Evolutionary conservation across 1,139 yeast species (phyloP), one percentile per base, ranked within the genome.

Genomic region (Saccharomycopsis hybrid): DNA sequence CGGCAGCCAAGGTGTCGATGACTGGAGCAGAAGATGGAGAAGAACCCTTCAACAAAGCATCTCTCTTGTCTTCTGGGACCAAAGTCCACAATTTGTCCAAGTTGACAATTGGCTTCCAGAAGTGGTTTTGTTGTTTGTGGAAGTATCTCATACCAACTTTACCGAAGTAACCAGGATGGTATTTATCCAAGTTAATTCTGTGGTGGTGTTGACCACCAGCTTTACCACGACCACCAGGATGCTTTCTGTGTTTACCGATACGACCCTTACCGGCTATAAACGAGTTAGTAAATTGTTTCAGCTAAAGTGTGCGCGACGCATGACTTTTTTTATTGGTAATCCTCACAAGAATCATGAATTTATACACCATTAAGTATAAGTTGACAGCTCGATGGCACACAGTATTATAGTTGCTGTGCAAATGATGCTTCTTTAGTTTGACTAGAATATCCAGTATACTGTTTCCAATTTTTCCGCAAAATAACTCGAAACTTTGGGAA

Each of bases 91-190:
- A 86, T 77, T 88, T 88, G 83, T 94, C 97, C 74, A 94, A 80
- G 94, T 94, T 94, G 77, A 94, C 78, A 67, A 85, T 87, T 75
- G 98, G 97, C 76, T 79, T 85, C 97, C 98, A 92, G 90, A 84
- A 85, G 74, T 88, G 97, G 81, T 77, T 78, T 71, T 77, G 78
- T 79, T 89, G 96, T 77, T 85, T 84, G 90, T 89, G 97, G 96
- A 86, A 94, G 85, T 87, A 85, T 86, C 98, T 89, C 97, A 92
- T 92, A 90, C 99, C 99, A 74, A 94, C 97, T 82, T 94, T 94
- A 86, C 99, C 99, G 78, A 94, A 94, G 94, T 94, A 94, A 89
- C 99, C 99, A 70, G 98, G 98, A 77, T 94, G 99, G 96, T 86
- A 94, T 78, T 90, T 92, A 76, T 94, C 98, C 81, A 92, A 78